Percentiles rank a stretch among this genome's conserved stretches.
These are phyloP conservation scores for Agaricus subrufescens DNA, from an alignment of 768 basidiomycete genomes.

Conservation along the genomic window DNA sequence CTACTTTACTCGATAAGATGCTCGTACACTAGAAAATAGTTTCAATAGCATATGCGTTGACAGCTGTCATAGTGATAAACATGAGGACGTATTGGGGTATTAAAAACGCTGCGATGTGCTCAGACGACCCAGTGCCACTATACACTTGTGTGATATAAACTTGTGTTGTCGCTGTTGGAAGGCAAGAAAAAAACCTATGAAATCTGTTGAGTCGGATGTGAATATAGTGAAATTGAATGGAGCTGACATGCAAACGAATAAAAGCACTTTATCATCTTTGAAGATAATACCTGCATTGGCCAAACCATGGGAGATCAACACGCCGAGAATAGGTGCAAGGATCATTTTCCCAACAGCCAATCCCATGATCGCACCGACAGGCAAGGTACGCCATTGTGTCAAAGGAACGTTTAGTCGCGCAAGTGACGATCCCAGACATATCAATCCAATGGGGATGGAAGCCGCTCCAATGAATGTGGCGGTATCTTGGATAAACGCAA, in stretches of 20 bases:
- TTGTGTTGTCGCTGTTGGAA: constrained; percentile 20
- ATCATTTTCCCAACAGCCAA: constrained; percentile 54
- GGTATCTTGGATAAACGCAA: constrained; percentile 55
- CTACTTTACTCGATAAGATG: too few species aligned
- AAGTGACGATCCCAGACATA: constrained; percentile 58
- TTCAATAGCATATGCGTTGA: constrained; percentile 42
- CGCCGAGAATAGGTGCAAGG: constrained; percentile 56
- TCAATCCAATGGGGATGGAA: constrained; percentile 58
- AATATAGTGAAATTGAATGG: background rate
- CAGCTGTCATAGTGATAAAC: constrained; percentile 45
- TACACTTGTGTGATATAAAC: constrained; percentile 64
- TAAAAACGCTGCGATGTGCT: constrained; percentile 57
- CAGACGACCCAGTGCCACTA: constrained; percentile 60
- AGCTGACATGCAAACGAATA: constrained; percentile 66
- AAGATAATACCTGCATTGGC: constrained; percentile 41
- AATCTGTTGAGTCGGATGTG: constrained; percentile 20
- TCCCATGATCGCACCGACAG: constrained; percentile 46
- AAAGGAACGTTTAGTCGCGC: constrained; percentile 53
- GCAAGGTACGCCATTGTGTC: constrained; percentile 35
- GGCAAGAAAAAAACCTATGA: constrained; percentile 36
- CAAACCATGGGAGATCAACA: constrained; percentile 50
- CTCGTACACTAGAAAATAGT: constrained; percentile 24
- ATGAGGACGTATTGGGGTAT: constrained; percentile 58
- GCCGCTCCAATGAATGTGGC: constrained; percentile 57
- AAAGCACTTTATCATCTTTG: constrained; percentile 50